Conservation (phyloP, 2,329 filamentous ascomycete species). For the Sclerotinia minor region DNA sequence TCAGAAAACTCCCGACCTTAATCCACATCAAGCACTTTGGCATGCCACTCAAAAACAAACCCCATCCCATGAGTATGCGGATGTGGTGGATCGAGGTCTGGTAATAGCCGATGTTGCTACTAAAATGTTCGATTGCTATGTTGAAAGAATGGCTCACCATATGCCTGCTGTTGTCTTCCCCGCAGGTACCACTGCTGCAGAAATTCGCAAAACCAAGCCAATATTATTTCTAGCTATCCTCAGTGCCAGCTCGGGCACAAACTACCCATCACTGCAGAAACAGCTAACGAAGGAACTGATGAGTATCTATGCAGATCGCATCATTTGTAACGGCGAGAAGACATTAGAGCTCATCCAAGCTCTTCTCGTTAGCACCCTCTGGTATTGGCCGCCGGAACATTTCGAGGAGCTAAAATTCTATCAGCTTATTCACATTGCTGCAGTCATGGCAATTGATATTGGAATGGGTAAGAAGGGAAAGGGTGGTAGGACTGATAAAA, state of each 20-base stretch:
- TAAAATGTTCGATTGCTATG: slow-evolving; percentile 59
- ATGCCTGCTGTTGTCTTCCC: slow-evolving; percentile 64
- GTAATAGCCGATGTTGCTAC: slow-evolving; percentile 56
- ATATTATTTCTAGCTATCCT: slow-evolving; percentile 71
- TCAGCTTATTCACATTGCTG: slow-evolving; percentile 53
- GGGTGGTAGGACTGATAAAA: slow-evolving; percentile 36
- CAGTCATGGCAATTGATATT: slow-evolving; percentile 49
- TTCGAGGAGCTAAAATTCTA: slow-evolving; percentile 52
- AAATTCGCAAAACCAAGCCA: slow-evolving; percentile 60
- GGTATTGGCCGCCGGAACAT: slow-evolving; percentile 51
- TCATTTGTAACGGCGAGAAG: slow-evolving; percentile 52
- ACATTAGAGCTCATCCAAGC: slow-evolving; percentile 54
- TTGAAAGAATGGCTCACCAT: slow-evolving; percentile 58
- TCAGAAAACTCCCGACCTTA: slow-evolving; percentile 14
- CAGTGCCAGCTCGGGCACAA: slow-evolving; percentile 59
- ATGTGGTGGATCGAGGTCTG: slow-evolving; percentile 58
- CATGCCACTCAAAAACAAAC: slow-evolving; percentile 22
- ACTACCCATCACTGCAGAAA: slow-evolving; percentile 47
- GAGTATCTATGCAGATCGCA: slow-evolving; percentile 49
- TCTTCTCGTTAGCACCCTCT: slow-evolving; percentile 50
- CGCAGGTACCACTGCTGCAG: slow-evolving; percentile 52
- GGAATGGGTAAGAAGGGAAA: slow-evolving; percentile 42
- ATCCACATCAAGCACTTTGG: slow-evolving; percentile 8
- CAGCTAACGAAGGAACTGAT: slow-evolving; percentile 51
- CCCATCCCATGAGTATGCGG: slow-evolving; percentile 41